Base-by-base conservation (phyloP, 805 yeast genomes). In the Sugiyamaella chiloensis region DNA sequence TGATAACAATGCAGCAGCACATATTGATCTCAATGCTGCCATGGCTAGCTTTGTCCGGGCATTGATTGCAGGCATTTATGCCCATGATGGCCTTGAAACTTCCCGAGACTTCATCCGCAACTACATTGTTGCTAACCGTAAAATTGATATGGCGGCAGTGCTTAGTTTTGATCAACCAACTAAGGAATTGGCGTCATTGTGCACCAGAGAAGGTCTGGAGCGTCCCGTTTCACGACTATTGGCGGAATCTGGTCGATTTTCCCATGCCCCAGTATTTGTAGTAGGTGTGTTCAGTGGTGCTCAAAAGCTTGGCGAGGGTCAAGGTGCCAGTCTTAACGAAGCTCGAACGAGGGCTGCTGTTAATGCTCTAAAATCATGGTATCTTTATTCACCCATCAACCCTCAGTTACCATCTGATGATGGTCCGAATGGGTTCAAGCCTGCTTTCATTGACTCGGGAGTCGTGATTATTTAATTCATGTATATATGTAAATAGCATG, bases 321-420 rank as follows among this genome's bases (percentile, higher is more conserved):
- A 85, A 62, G 99, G 98, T 30, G 74, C 95, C 5, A 85, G 95
- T 24, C 72, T 93, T 59, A 79, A 78, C 55, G 98, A 93, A 69
- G 96, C 97, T 29, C 87, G 89, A 68, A 85, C 88, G 34, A 80
- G 96, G 66, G 93, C 96, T 29, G 87, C 89, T 45, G 95, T 89
- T 27, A 85, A 85, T 65, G 90, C 97, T 27, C 78, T 93, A 64
- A 83, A 88, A 74, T 80, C 87, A 51, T 93, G 93, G 83, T 93
- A 93, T 70, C 76, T 95, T 61, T 93, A 93, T 68, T 80, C 85
- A 54, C 98, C 98, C 12, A 66, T 84, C 40, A 75, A 75, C 52
- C 72, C 76, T 12, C 73, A 73, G 50, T 65, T 78, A 34, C 93
- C 95, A 46, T 79, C 86, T 61, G 88, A 83, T 8, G 50, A 55